A percentile compares a stretch with the other conserved stretches of the same genome.
phyloP scores from a whole-genome alignment of 1,284 basidiomycete genomes.

The Omphalotus olearius region DNA sequence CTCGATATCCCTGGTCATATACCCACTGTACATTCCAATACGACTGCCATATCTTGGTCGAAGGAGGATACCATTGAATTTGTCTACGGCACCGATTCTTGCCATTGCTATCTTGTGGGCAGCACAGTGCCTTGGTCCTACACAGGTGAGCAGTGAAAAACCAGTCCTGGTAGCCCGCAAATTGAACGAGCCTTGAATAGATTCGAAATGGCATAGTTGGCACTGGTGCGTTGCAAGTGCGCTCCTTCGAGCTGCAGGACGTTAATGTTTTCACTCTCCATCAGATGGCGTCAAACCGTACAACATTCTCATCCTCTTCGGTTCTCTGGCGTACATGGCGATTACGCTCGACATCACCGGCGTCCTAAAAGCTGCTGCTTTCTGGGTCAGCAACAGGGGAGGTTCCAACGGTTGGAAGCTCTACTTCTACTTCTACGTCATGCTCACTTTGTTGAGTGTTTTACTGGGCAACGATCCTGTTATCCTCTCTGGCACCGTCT shows the following conservation, averaged over 20 bases:
- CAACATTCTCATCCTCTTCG: conserved; percentile 91
- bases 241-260: not conserved
- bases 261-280: not conserved
- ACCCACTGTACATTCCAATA: conserved; percentile 54
- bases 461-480: conserved; percentile 90
- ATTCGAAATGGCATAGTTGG: conserved; percentile 40
- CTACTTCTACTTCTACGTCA: conserved; percentile 75
- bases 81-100: conserved; percentile 74
- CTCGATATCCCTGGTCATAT: conserved; percentile 71
- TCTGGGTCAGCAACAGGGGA: conserved; percentile 80
- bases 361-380: conserved; percentile 81
- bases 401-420: conserved; percentile 68
- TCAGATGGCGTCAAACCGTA: conserved; percentile 80
- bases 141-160: conserved; percentile 33
- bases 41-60: conserved; percentile 25
- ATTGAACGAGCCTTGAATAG: conserved; percentile 28
- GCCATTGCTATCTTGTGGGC: conserved; percentile 80
- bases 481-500: conserved; percentile 82
- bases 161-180: conserved; percentile 40
- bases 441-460: conserved; percentile 78
- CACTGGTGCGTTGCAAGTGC: conserved; percentile 7
- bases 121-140: conserved; percentile 64
- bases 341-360: conserved; percentile 92
- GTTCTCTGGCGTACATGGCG: conserved; percentile 91
- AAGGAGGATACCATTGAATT: conserved; percentile 51